Evolutionary conservation across 1,139 yeast species (phyloP).

Genomic region (Hemisphaericaspora xylofermentans): DNA sequence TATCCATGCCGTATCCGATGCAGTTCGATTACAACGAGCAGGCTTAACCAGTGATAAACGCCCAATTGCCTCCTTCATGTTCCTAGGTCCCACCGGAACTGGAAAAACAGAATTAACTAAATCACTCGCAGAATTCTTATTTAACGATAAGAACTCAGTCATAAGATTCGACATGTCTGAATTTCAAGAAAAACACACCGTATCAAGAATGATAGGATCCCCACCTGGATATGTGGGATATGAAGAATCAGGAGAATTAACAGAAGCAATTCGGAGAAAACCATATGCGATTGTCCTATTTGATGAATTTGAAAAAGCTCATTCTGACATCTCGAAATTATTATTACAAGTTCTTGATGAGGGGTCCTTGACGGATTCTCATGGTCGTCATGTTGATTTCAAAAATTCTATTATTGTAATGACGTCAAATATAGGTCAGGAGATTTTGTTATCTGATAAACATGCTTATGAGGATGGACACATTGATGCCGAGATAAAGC

Average conservation of each 20-base stretch:
- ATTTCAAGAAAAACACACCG: constrained; percentile 90
- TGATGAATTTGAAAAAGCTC: constrained; percentile 97
- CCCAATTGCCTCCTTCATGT: constrained; percentile 95
- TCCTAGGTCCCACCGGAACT: constrained; percentile 96
- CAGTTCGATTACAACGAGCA: constrained; percentile 93
- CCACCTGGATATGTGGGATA: constrained; percentile 98
- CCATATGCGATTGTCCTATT: constrained; percentile 91
- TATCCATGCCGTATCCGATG: constrained; percentile 83
- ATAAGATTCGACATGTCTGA: constrained; percentile 96
- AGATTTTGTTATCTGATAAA: constrained; percentile 66
- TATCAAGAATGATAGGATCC: constrained; percentile 89
- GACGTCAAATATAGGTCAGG: constrained; percentile 97
- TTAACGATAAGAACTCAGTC: constrained; percentile 83
- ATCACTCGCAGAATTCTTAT: constrained; percentile 84
- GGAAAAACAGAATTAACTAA: constrained; percentile 96
- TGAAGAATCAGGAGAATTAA: constrained; percentile 92
- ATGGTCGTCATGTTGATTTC: constrained; percentile 92
- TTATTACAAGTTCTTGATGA: constrained; percentile 91
- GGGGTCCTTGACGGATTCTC: constrained; percentile 90
- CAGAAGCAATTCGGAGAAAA: constrained; percentile 92
- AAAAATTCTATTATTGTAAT: constrained; percentile 92
- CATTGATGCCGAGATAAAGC: constrained; percentile 49
- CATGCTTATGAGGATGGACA: constrained; percentile 45
- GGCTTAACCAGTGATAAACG: constrained; percentile 91
- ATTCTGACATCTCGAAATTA: constrained; percentile 86